Evolutionary conservation across 2,329 filamentous ascomycete genomes (phyloP), one percentile per base, ranked within the genome.

Genomic region (Leptographium galeiforme): DNA sequence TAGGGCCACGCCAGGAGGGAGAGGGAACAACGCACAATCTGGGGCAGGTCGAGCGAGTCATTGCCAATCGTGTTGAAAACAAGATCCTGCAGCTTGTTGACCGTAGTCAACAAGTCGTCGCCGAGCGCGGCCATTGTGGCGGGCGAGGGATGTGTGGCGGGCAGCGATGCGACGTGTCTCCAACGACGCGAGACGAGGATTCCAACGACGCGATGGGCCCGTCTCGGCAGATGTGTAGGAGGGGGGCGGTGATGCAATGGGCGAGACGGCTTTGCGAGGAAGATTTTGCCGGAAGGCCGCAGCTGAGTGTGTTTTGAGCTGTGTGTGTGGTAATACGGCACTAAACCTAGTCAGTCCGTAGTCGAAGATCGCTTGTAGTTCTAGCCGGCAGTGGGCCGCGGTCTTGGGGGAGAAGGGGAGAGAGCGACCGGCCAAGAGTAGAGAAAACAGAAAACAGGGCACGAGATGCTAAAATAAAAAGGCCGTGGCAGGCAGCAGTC

Each of bases 41-140:
- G 93, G 55, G 93, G 93, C 55, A 98, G 76, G 71, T 98, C 93
- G 57, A 98, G 79, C 52, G 91, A 97, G 70, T 98, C 93, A 75
- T 90, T 97, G 71, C 93, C 93, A 70, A 98, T 98, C 61, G 93
- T 98, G 74, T 98, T 98, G 77, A 98, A 98, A 65, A 98, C 93
- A 66, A 98, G 74, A 71, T 97, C 93, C 72, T 98, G 93, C 65
- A 98, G 78, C 77, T 95, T 95, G 77, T 98, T 98, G 73, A 98
- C 93, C 60, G 89, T 94, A 62, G 81, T 82, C 68, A 98, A 81
- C 71, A 98, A 76, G 72, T 98, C 90, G 71, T 98, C 93, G 66
- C 93, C 91, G 64, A 98, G 83, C 65, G 91, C 83, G 67, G 93
- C 87, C 93, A 97, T 98, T 67, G 61, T 63, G 61, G 56, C 62